These are phyloP conservation scores for Fabrea salina DNA, from an alignment of 169 alveolate genomes.

Conservation along the genomic window DNA sequence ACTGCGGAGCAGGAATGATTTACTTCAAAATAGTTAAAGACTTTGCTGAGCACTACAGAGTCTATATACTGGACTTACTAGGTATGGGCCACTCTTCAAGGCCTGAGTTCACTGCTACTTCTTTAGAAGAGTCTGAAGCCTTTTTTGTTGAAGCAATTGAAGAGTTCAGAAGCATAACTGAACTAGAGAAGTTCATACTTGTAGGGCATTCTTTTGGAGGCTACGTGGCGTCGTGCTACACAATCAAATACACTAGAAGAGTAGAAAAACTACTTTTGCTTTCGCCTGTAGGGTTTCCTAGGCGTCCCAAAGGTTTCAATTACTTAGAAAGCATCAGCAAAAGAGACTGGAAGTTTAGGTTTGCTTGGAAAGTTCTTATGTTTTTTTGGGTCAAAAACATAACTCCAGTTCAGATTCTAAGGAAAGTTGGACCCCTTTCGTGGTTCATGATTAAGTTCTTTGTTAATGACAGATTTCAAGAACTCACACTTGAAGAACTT, in stretches of 20 bases:
- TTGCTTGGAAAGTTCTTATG: neutral
- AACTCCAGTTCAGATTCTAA: neutral
- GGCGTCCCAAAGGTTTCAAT: neutral
- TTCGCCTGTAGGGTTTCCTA: conserved; percentile 47
- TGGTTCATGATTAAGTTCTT: neutral
- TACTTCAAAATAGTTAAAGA: conserved; percentile 46
- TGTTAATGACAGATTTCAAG: neutral
- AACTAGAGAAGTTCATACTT: conserved; percentile 36
- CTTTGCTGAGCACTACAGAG: conserved; percentile 20
- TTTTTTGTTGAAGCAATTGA: conserved; percentile 68
- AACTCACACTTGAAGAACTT: neutral
- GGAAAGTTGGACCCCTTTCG: conserved; percentile 5
- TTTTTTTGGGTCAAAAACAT: conserved; percentile 17
- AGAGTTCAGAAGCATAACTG: conserved; percentile 40
- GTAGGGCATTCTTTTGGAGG: conserved; percentile 72
- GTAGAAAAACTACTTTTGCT: conserved; percentile 52
- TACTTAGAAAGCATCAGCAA: neutral
- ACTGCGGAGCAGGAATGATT: conserved; percentile 44
- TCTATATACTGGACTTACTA: conserved; percentile 43
- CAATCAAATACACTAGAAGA: conserved; percentile 43
- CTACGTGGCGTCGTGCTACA: conserved; percentile 44
- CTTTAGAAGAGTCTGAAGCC: conserved; percentile 49
- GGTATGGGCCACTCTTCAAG: conserved; percentile 64
- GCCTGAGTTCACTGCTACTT: conserved; percentile 45
- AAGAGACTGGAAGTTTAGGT: neutral